phyloP scores from a whole-genome alignment of 2,329 filamentous ascomycete species.

The Pseudogymnoascus sp. region DNA sequence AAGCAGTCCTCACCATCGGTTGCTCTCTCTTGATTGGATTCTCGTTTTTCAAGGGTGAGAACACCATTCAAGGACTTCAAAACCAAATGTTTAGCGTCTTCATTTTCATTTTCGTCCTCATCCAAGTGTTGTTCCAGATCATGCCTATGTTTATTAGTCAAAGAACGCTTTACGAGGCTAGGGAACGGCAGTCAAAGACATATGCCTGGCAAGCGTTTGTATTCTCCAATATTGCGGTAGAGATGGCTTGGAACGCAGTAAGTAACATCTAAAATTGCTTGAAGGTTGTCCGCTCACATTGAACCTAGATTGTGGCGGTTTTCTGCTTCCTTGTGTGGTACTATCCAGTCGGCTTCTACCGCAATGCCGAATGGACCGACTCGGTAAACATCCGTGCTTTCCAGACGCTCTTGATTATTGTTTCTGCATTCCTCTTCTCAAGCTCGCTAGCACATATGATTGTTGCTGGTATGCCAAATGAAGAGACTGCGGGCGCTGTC shows the following conservation, averaged over 20 bases:
- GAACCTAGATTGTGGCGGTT: conserved; percentile 33
- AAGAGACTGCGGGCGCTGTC: conserved; percentile 65
- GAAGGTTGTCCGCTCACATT: neutral
- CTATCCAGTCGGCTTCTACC: conserved; percentile 68
- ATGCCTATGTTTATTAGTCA: conserved; percentile 61
- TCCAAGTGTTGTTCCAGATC: conserved; percentile 51
- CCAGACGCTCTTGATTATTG: conserved; percentile 67
- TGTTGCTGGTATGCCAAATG: conserved; percentile 64
- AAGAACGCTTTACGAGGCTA: conserved; percentile 52
- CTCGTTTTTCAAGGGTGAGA: conserved; percentile 50
- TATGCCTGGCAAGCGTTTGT: conserved; percentile 22
- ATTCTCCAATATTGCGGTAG: conserved; percentile 51
- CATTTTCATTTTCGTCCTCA: conserved; percentile 59
- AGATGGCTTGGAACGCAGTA: conserved; percentile 72
- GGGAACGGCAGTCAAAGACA: conserved; percentile 3
- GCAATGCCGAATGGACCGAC: conserved; percentile 53
- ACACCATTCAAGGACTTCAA: conserved; percentile 55
- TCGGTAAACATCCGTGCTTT: conserved; percentile 58
- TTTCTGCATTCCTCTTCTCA: conserved; percentile 67
- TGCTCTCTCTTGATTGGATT: conserved; percentile 56
- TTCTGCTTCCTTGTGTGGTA: conserved; percentile 75
- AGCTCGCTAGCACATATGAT: conserved; percentile 70
- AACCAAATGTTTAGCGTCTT: conserved; percentile 63
- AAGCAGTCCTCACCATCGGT: conserved; percentile 45
- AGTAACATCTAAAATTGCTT: conserved; percentile 33